Evolutionary conservation across 106 monocot genomes (phyloP).

Genomic region (Dioscorea alata): DNA sequence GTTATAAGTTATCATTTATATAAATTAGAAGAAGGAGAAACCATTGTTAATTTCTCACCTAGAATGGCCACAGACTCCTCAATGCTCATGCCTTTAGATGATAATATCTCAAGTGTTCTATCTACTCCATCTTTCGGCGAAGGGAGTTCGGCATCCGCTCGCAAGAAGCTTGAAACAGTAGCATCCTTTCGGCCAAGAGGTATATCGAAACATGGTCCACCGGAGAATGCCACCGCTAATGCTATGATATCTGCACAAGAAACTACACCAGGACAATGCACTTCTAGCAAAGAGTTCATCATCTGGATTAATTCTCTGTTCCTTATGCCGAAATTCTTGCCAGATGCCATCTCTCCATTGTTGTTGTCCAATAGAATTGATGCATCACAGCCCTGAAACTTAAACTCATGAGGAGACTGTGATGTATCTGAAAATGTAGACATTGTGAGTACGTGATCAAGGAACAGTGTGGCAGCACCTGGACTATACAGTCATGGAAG

Average conservation of each 20-base stretch:
- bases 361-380: not conserved
- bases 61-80: conserved; percentile 24
- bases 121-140: conserved; percentile 3
- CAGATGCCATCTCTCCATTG: not conserved
- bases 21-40: not conserved
- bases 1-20: not conserved
- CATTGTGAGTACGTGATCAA: not conserved
- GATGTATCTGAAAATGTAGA: not conserved
- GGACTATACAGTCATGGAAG: conserved; percentile 21
- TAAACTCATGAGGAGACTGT: not conserved
- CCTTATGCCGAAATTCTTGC: conserved; percentile 1
- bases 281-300: not conserved
- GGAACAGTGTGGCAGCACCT: conserved; percentile 4
- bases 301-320: conserved; percentile 1
- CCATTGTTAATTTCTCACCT: not conserved
- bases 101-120: conserved; percentile 5
- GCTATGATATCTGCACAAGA: conserved; percentile 6
- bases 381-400: conserved; percentile 5
- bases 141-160: conserved; percentile 13
- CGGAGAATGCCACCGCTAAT: conserved; percentile 1
- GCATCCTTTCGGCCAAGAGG: conserved; percentile 24
- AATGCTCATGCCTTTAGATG: conserved; percentile 11
- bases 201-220: not conserved
- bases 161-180: conserved; percentile 2
- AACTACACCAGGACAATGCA: not conserved